Evolutionary conservation across 2,329 filamentous ascomycete genomes (phyloP).

Genomic region (Calonectria leucothoes): DNA sequence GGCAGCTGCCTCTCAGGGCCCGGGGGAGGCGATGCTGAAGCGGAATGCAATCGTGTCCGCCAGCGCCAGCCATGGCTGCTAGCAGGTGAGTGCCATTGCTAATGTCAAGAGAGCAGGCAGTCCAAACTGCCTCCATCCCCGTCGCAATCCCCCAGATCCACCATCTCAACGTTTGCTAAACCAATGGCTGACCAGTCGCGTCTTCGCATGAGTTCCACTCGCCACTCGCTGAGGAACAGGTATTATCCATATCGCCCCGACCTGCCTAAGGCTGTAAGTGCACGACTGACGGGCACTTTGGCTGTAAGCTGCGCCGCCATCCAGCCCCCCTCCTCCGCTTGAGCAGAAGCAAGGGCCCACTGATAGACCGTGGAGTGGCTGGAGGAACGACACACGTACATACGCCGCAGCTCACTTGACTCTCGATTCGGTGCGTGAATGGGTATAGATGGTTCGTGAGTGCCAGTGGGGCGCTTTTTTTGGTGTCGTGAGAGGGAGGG

Average conservation of each 20-base stretch:
- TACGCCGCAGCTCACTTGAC: constrained; percentile 48
- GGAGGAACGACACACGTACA: constrained; percentile 43
- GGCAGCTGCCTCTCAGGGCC: not conserved
- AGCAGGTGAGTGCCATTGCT: constrained; percentile 14
- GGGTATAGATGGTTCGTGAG: constrained; percentile 33
- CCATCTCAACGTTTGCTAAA: constrained; percentile 17
- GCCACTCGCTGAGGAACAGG: not conserved
- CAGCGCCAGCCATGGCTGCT: not conserved
- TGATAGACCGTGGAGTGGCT: constrained; percentile 32
- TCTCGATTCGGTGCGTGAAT: constrained; percentile 35
- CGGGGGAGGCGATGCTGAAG: constrained; percentile 16
- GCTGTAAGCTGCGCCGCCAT: constrained; percentile 19
- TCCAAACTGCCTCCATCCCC: constrained; percentile 21
- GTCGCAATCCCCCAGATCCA: constrained; percentile 16
- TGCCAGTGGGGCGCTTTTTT: constrained; percentile 21
- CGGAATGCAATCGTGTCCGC: not conserved
- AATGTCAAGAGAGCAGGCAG: constrained; percentile 6
- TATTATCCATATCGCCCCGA: constrained; percentile 7
- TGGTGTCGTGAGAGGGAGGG: constrained; percentile 17
- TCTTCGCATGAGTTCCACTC: constrained; percentile 15
- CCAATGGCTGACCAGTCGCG: constrained; percentile 21
- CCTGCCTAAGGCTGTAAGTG: constrained; percentile 9
- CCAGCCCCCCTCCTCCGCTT: not conserved
- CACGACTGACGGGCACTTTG: not conserved
- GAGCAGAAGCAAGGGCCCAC: constrained; percentile 27